Percentiles rank a stretch among this genome's conserved stretches.
phyloP scores from a whole-genome alignment of 2,329 filamentous ascomycete species.

The Neofusicoccum sp. region DNA sequence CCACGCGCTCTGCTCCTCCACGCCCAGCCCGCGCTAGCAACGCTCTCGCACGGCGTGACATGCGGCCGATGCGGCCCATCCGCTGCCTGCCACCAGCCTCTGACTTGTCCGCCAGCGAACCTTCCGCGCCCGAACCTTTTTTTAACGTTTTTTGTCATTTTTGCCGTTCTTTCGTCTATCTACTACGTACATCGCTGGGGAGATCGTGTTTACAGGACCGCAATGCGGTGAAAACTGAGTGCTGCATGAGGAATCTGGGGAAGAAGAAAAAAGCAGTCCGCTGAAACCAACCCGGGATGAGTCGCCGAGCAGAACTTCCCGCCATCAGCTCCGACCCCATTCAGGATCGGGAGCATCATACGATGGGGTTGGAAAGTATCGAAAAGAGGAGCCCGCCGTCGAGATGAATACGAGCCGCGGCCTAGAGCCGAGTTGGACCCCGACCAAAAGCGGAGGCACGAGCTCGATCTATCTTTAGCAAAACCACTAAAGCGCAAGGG shows the following conservation, averaged over 20 bases:
- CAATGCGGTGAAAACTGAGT: not conserved
- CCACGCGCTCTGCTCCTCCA: slow-evolving; percentile 2
- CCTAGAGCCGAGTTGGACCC: not conserved
- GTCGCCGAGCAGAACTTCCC: not conserved
- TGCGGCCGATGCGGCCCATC: not conserved
- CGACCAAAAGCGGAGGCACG: not conserved
- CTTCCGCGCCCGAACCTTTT: not conserved
- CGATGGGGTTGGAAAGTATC: not conserved
- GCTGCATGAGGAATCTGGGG: not conserved
- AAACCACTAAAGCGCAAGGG: not conserved
- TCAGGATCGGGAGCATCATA: not conserved
- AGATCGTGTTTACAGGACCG: not conserved
- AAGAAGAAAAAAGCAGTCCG: not conserved
- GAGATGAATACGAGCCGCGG: not conserved
- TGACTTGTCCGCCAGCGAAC: not conserved
- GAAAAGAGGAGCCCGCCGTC: not conserved
- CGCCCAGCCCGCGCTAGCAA: slow-evolving; percentile 1
- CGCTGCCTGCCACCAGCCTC: not conserved
- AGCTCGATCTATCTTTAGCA: not conserved
- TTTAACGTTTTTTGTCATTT: not conserved
- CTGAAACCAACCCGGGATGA: not conserved
- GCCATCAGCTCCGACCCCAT: not conserved
- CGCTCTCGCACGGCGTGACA: slow-evolving; percentile 7
- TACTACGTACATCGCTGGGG: not conserved
- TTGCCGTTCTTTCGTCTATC: slow-evolving; percentile 13